Base-by-base conservation (phyloP, 306 rosid genomes). In the Heteromeles arbutifolia region DNA sequence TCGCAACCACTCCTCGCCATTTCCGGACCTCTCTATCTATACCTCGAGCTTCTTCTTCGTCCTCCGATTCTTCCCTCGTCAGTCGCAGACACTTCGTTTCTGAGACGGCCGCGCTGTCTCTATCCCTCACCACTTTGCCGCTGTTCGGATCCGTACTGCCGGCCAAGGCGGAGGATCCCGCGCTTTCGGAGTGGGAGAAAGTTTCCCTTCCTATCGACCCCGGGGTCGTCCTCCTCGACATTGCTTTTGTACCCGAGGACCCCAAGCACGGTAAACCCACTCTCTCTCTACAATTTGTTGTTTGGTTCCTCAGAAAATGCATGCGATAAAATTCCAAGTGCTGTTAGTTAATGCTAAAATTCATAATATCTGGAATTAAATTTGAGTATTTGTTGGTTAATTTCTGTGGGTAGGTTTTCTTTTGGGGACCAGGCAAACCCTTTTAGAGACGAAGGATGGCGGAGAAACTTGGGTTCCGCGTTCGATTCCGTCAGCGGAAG, bases 191-290 rank as follows among this genome's bases (percentile, higher is more conserved):
- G 68, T 95, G 97, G 98, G 98, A 92, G 78, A 87, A 91, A 79
- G 90, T 90, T 6, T 87, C 78, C 77, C 97, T 95, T 6, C 97
- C 97, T 12, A 87, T 90, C 29, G 97, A 95, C 82, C 98, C 98
- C 1, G 97, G 98, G 61, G 98, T 95, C 14, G 98, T 95, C 53
- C 98, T 92, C 73, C 98, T 95, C 21, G 97, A 95, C 81, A 89
- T 95, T 44, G 96, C 97, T 53, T 95, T 95, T 79, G 98, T 95
- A 7, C 97, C 98, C 22, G 96, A 90, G 18, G 97, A 95, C 29
- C 69, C 74, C 8, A 85, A 75, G 79, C 98, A 86, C 54, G 97
- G 98, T 89, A 34, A 71, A 69, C 75, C 50, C 22, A 3, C 13
- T 58, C 52, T 29, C 31, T 28, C 10, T 24, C 15, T 28, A 64